Evolutionary conservation across 805 yeast genomes (phyloP).

Genomic region (Maudiozyma serrabonitensis): DNA sequence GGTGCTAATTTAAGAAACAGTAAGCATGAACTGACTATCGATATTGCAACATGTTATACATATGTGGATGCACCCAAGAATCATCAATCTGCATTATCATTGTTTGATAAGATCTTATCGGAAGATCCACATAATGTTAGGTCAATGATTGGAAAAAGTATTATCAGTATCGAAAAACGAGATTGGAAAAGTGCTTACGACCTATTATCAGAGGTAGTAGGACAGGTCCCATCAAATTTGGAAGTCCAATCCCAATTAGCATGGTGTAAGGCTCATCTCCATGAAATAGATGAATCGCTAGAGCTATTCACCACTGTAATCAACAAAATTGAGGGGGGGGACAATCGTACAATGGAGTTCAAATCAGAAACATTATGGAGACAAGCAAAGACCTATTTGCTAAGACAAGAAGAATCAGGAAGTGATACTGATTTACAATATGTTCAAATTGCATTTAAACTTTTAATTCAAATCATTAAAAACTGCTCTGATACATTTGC

Average conservation of each 20-base stretch:
- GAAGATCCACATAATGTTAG: slow-evolving; percentile 38
- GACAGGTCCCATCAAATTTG: slow-evolving; percentile 40
- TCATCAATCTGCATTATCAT: slow-evolving; percentile 58
- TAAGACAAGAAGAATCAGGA: slow-evolving; percentile 19
- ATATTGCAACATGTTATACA: slow-evolving; percentile 68
- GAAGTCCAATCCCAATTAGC: slow-evolving; percentile 61
- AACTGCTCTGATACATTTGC: slow-evolving; percentile 55
- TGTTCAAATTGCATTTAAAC: slow-evolving; percentile 43
- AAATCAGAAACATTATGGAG: slow-evolving; percentile 64
- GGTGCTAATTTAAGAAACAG: slow-evolving; percentile 44
- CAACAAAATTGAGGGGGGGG: slow-evolving; percentile 37
- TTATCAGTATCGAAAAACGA: slow-evolving; percentile 60
- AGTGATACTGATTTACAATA: slow-evolving; percentile 12
- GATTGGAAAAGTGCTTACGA: slow-evolving; percentile 44
- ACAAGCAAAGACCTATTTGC: slow-evolving; percentile 54
- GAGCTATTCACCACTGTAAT: slow-evolving; percentile 20
- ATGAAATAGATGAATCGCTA: slow-evolving; percentile 40
- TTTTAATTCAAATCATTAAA: slow-evolving; percentile 53
- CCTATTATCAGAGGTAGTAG: slow-evolving; percentile 43
- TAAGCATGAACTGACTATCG: slow-evolving; percentile 48
- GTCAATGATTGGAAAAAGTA: slow-evolving; percentile 75
- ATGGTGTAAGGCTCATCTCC: slow-evolving; percentile 64
- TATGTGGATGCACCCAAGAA: slow-evolving; percentile 88
- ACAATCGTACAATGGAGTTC: slow-evolving; percentile 41
- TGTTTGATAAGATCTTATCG: slow-evolving; percentile 54